phyloP scores from a whole-genome alignment of 139 green algal species.

The Limnomonas spitsbergensis region DNA sequence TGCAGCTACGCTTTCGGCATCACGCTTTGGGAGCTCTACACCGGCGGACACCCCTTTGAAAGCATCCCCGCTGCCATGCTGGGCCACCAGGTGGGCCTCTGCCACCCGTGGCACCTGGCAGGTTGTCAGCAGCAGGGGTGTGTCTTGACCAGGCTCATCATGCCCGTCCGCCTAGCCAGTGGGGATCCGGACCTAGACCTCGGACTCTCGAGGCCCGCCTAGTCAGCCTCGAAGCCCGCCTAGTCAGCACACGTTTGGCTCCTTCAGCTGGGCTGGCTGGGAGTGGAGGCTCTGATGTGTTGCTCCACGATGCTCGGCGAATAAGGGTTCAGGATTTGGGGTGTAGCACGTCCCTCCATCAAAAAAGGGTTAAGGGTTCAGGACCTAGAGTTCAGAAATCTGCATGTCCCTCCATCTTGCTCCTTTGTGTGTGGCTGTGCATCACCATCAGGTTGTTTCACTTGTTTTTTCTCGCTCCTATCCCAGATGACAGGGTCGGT shows the following conservation, averaged over 20 bases:
- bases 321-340: too few relatives aligned
- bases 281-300: too few relatives aligned
- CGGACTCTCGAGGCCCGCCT: too few relatives aligned
- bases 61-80: constrained; percentile 26
- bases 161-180: too few relatives aligned
- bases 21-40: constrained; percentile 49
- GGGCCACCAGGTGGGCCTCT: constrained; percentile 16
- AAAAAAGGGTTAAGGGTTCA: background rate
- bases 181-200: too few relatives aligned
- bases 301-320: too few relatives aligned
- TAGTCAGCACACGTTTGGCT: too few relatives aligned
- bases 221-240: too few relatives aligned
- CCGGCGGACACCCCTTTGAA: constrained; percentile 27
- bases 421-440: background rate
- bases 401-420: background rate
- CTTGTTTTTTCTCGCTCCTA: background rate
- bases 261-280: too few relatives aligned
- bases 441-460: background rate
- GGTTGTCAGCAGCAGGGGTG: background rate
- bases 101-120: background rate
- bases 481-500: background rate
- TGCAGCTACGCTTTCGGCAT: constrained; percentile 38
- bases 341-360: too few relatives aligned
- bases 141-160: constrained; percentile 2
- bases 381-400: constrained; percentile 2